These are phyloP conservation scores for Vitis rupestris DNA, from an alignment of 164 flowering plant species.

Conservation along the genomic window DNA sequence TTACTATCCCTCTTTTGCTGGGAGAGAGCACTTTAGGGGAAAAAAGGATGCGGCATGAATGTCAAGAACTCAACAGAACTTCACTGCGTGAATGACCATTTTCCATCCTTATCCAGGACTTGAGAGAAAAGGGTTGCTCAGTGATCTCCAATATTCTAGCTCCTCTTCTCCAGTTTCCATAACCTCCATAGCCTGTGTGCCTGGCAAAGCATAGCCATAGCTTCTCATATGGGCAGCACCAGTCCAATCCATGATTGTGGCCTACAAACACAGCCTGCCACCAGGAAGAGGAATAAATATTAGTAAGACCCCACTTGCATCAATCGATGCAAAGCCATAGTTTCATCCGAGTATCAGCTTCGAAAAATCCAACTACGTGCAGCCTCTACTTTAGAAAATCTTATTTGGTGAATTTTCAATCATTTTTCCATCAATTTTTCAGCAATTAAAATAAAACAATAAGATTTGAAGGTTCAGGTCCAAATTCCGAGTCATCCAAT, in stretches of 20 bases:
- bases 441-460: too few relatives aligned
- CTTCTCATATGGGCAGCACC: constrained; percentile 85
- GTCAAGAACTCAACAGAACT: constrained; percentile 40
- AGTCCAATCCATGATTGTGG: constrained; percentile 89
- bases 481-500: too few relatives aligned
- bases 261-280: constrained; percentile 87
- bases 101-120: constrained; percentile 95
- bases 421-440: too few relatives aligned
- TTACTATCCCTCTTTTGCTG: too few relatives aligned
- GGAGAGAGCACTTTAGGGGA: too few relatives aligned
- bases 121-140: constrained; percentile 57
- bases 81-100: constrained; percentile 64
- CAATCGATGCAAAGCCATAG: neutral
- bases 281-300: neutral
- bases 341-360: too few relatives aligned
- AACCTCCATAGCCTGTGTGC: constrained; percentile 94
- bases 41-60: neutral
- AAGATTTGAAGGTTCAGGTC: neutral
- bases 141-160: constrained; percentile 71
- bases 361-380: too few relatives aligned
- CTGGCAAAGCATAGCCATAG: constrained; percentile 90
- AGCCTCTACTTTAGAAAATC: too few relatives aligned
- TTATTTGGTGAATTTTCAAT: too few relatives aligned
- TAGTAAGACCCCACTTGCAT: neutral
- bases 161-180: constrained; percentile 83